Conservation (phyloP, 768 basidiomycete genomes). For the Clavulina sp. region DNA sequence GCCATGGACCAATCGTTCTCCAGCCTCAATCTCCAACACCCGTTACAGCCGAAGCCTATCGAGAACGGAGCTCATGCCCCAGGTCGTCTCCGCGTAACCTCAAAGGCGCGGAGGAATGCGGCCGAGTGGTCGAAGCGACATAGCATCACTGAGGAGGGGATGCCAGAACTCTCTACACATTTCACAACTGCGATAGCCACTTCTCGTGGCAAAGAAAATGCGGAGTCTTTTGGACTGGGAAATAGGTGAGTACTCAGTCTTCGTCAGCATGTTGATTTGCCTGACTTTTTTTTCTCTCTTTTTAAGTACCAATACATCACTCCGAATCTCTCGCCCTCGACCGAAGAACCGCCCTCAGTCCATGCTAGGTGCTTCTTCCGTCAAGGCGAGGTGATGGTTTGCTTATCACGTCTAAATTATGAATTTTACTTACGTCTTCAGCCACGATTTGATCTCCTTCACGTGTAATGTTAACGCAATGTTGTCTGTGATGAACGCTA, state of each 20-base stretch:
- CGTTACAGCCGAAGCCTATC: conserved; percentile 1
- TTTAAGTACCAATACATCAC: not conserved
- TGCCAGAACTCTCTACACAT: not conserved
- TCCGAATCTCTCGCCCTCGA: not conserved
- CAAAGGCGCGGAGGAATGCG: not conserved
- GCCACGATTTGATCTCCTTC: too few relatives aligned
- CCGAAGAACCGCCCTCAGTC: too few relatives aligned
- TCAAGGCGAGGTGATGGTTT: too few relatives aligned
- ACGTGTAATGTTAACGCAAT: too few relatives aligned
- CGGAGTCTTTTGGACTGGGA: conserved; percentile 3
- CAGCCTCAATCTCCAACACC: conserved; percentile 1
- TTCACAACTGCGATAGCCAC: not conserved
- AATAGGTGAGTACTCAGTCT: not conserved
- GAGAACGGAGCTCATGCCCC: not conserved
- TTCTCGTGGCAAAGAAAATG: conserved; percentile 6
- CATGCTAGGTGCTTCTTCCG: too few relatives aligned
- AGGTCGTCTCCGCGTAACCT: conserved; percentile 1
- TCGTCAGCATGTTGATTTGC: not conserved
- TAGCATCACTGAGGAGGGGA: not conserved
- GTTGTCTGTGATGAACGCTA: too few relatives aligned
- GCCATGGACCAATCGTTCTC: conserved; percentile 2
- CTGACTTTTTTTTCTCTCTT: not conserved
- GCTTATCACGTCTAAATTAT: too few relatives aligned
- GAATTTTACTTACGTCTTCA: too few relatives aligned
- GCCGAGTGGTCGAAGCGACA: not conserved